These are phyloP conservation scores for Pleurotus giganteus DNA, from an alignment of 768 basidiomycete genomes.

Conservation along the genomic window DNA sequence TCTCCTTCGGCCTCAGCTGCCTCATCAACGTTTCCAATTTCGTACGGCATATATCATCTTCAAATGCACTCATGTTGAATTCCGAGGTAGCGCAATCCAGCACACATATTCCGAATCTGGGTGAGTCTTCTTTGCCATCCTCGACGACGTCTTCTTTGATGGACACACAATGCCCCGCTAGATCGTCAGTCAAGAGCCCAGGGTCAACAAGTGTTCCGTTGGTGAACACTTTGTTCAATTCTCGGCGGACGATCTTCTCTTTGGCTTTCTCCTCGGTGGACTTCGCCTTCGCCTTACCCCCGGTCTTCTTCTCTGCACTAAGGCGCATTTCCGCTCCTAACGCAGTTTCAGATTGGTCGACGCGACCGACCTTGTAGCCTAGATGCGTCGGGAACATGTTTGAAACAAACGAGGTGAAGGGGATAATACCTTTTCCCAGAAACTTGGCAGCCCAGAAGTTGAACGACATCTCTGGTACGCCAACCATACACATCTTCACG, in stretches of 20 bases:
- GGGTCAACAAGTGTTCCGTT: constrained; percentile 94
- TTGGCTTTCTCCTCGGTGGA: constrained; percentile 59
- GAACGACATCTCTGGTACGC: constrained; percentile 81
- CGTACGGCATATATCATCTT: constrained; percentile 91
- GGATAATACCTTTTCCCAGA: constrained; percentile 62
- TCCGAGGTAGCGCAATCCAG: constrained; percentile 95
- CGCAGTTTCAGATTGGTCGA: constrained; percentile 96
- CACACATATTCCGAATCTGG: constrained; percentile 84
- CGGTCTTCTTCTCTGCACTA: constrained; percentile 65
- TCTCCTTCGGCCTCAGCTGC: constrained; percentile 87
- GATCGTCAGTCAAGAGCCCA: constrained; percentile 84
- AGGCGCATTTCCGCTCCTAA: constrained; percentile 96
- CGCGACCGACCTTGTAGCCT: constrained; percentile 95
- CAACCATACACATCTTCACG: constrained; percentile 99
- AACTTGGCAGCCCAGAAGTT: constrained; percentile 95
- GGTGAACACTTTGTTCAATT: constrained; percentile 94
- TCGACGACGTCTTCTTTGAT: constrained; percentile 65
- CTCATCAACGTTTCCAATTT: constrained; percentile 91
- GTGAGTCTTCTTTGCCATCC: constrained; percentile 37
- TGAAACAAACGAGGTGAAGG: background rate
- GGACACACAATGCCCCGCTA: constrained; percentile 92
- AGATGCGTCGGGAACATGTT: background rate
- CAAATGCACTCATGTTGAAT: constrained; percentile 86
- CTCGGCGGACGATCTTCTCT: constrained; percentile 89
- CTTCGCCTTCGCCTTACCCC: constrained; percentile 53